Percentiles rank a stretch among this genome's conserved stretches.
These are phyloP conservation scores for carrot (Daucus carota) DNA, from an alignment of 129 eudicot species.

Conservation along the genomic window DNA sequence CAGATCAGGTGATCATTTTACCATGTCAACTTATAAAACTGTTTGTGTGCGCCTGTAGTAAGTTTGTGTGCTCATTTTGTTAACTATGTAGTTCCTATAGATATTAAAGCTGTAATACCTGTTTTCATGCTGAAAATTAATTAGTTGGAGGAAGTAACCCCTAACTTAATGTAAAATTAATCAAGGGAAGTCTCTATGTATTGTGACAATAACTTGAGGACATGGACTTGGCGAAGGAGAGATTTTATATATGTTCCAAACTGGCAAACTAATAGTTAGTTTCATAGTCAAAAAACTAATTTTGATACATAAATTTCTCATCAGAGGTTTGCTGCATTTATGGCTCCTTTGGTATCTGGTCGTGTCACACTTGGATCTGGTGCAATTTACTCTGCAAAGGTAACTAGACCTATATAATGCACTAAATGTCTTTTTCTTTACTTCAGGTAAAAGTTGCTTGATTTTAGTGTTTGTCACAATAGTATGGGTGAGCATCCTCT, in stretches of 20 bases:
- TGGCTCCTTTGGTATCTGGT: slow-evolving; percentile 89
- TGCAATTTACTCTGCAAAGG: slow-evolving; percentile 76
- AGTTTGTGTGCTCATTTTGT: background rate
- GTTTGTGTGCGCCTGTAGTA: background rate
- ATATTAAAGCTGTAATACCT: background rate
- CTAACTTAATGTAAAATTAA: background rate
- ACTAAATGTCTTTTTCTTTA: background rate
- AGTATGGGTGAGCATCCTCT: background rate
- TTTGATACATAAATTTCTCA: slow-evolving; percentile 14
- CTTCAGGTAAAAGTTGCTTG: background rate
- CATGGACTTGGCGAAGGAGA: background rate
- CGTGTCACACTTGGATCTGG: slow-evolving; percentile 69
- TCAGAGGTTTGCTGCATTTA: slow-evolving; percentile 87
- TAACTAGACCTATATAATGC: slow-evolving; percentile 4
- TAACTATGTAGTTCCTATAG: background rate
- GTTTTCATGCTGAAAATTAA: too few relatives aligned
- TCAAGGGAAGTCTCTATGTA: background rate
- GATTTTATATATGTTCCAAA: background rate
- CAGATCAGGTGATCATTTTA: slow-evolving; percentile 52
- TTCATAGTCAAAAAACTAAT: background rate
- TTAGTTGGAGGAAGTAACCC: background rate
- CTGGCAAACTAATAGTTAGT: background rate
- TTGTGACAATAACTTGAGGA: background rate
- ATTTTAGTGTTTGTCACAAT: background rate
- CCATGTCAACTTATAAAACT: background rate